Conservation (phyloP, 441 rosid genomes). For the Populus hybrid region DNA sequence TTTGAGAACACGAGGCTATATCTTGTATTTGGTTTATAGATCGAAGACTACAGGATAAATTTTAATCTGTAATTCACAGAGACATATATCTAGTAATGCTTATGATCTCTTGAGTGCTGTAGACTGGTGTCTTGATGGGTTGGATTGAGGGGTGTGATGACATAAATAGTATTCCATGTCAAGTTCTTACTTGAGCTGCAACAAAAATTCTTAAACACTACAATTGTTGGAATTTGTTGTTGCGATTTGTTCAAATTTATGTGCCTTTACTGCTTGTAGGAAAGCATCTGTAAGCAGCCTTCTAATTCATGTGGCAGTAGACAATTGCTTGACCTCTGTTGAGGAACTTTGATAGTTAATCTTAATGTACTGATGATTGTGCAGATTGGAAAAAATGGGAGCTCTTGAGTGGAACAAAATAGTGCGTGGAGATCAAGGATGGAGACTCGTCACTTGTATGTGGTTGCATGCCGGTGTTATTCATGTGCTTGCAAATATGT, state of each 20-base stretch:
- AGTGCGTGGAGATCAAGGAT: conserved; percentile 65
- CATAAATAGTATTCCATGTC: neutral
- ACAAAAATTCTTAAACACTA: neutral
- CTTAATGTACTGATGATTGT: conserved; percentile 12
- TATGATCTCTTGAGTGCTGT: too few species aligned
- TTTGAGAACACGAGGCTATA: too few species aligned
- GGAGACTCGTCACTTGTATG: conserved; percentile 78
- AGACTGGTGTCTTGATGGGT: neutral
- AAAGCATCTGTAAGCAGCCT: neutral
- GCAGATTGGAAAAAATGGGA: conserved; percentile 82
- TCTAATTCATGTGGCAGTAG: neutral
- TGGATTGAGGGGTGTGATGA: neutral
- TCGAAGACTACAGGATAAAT: too few species aligned
- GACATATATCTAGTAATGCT: too few species aligned
- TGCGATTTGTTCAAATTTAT: neutral
- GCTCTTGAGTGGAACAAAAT: conserved; percentile 73
- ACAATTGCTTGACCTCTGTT: too few species aligned
- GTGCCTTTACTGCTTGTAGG: neutral
- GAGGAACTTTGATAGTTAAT: neutral
- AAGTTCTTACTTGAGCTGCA: neutral
- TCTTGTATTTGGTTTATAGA: too few species aligned
- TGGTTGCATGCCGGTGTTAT: conserved; percentile 91
- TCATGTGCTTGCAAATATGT: conserved; percentile 76
- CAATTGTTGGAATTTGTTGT: neutral
- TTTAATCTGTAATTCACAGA: too few species aligned